Evolutionary conservation across 2,329 filamentous ascomycete genomes (phyloP).

Genomic region (Diaporthe citriasiana): DNA sequence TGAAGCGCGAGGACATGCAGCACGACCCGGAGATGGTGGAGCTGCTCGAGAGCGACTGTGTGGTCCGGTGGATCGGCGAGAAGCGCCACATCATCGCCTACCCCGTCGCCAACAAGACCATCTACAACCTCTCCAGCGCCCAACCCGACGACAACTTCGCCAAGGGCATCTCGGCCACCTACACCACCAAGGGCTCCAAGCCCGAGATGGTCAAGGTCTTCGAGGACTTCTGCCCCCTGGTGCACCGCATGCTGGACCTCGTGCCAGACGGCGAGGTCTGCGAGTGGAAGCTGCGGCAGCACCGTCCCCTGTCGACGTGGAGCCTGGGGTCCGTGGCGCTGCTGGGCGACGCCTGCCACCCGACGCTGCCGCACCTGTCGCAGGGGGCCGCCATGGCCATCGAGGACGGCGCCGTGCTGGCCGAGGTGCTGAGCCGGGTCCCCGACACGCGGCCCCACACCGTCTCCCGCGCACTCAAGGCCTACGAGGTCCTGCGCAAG

Average conservation of each 20-base stretch:
- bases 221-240: slow-evolving; percentile 70
- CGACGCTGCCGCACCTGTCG: slow-evolving; percentile 76
- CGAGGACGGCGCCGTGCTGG: slow-evolving; percentile 75
- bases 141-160: slow-evolving; percentile 75
- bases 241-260: slow-evolving; percentile 71
- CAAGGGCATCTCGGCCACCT: slow-evolving; percentile 69
- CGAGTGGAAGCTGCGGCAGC: slow-evolving; percentile 74
- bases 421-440: slow-evolving; percentile 63
- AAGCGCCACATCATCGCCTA: slow-evolving; percentile 84
- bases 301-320: slow-evolving; percentile 71
- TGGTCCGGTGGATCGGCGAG: slow-evolving; percentile 82
- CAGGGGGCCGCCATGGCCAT: slow-evolving; percentile 79
- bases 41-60: slow-evolving; percentile 76
- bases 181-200: slow-evolving; percentile 75
- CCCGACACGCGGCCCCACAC: slow-evolving; percentile 53
- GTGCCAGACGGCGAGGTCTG: slow-evolving; percentile 74
- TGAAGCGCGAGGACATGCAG: slow-evolving; percentile 75
- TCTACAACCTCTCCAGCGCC: slow-evolving; percentile 75
- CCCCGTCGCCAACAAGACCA: slow-evolving; percentile 75
- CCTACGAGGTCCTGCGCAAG: slow-evolving; percentile 70
- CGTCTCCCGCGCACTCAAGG: slow-evolving; percentile 64
- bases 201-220: slow-evolving; percentile 73
- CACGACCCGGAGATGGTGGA: slow-evolving; percentile 75
- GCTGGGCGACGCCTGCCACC: slow-evolving; percentile 76
- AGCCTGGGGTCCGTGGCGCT: slow-evolving; percentile 69